phyloP scores from a whole-genome alignment of 495 filamentous ascomycete species.

The Penicillium turbatum region DNA sequence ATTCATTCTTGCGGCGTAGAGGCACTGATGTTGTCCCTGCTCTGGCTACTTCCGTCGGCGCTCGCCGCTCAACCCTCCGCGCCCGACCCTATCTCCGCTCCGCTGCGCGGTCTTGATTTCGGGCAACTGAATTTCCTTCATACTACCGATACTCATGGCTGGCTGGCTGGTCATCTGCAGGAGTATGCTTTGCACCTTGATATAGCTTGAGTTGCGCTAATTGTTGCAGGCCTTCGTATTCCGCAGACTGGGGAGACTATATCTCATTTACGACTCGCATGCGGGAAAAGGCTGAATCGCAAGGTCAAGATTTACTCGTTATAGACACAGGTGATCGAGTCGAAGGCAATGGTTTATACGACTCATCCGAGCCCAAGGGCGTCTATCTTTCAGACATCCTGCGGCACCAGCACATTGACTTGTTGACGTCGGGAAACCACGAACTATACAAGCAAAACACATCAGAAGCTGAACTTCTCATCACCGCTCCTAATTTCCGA shows the following conservation, averaged over 20 bases:
- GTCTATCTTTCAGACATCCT: constrained; percentile 83
- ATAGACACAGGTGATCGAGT: constrained; percentile 92
- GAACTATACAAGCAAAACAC: constrained; percentile 83
- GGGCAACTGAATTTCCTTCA: constrained; percentile 92
- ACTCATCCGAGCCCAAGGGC: constrained; percentile 81
- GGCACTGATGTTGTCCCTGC: constrained; percentile 20
- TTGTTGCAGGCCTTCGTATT: constrained; percentile 66
- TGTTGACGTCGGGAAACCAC: constrained; percentile 89
- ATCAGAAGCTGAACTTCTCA: constrained; percentile 68
- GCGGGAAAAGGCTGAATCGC: constrained; percentile 67
- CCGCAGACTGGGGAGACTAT: constrained; percentile 97
- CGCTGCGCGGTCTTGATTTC: constrained; percentile 80
- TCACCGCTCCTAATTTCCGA: constrained; percentile 73
- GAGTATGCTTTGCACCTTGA: constrained; percentile 52
- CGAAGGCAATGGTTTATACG: constrained; percentile 96
- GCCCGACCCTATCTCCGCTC: constrained; percentile 70
- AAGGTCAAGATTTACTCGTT: constrained; percentile 77
- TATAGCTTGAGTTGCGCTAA: constrained; percentile 22
- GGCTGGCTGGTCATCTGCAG: constrained; percentile 89
- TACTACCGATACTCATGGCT: constrained; percentile 93
- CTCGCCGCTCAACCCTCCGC: constrained; percentile 73
- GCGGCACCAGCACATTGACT: constrained; percentile 73
- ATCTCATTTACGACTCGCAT: constrained; percentile 86
- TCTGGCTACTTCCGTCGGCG: constrained; percentile 23
- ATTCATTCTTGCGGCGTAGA: background rate